Evolutionary conservation across 108 stramenopile genomes (phyloP).

Genomic region (Conticribra weissflogii): DNA sequence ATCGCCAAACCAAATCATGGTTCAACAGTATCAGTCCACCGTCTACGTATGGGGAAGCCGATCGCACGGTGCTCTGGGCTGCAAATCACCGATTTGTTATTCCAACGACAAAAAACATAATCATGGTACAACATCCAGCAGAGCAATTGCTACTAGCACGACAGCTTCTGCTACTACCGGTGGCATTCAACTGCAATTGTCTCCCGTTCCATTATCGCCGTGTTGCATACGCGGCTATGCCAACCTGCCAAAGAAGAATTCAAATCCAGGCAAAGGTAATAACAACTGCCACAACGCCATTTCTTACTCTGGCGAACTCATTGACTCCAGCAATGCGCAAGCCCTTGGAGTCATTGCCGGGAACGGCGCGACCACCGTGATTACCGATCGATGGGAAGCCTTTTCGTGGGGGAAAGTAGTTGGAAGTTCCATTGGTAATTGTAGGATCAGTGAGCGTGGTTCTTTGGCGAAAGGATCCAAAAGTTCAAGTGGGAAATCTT

Average conservation of each 20-base stretch:
- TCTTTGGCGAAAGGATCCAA: too few relatives aligned
- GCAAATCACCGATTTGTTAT: too few relatives aligned
- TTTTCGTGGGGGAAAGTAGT: conserved; percentile 19
- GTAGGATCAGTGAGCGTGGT: too few relatives aligned
- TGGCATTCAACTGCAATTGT: not conserved
- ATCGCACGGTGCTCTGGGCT: not conserved
- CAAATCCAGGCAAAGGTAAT: not conserved
- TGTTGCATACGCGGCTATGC: not conserved
- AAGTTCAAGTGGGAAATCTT: too few relatives aligned
- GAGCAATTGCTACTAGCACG: too few relatives aligned
- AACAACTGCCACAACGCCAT: not conserved
- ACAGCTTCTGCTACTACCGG: too few relatives aligned
- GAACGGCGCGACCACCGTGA: conserved; percentile 12
- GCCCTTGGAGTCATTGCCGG: conserved; percentile 22
- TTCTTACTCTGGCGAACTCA: too few relatives aligned
- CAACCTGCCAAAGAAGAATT: not conserved
- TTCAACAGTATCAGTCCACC: not conserved
- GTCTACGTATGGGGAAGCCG: not conserved
- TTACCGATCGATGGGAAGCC: conserved; percentile 16
- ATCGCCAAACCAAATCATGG: too few relatives aligned
- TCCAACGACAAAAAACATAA: too few relatives aligned
- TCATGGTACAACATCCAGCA: not conserved
- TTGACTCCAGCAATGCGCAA: too few relatives aligned
- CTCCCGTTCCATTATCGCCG: not conserved
- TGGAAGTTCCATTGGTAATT: too few relatives aligned